These are phyloP conservation scores for Blastocystis sp. DNA, from an alignment of 352 stramenopile genomes.

Conservation along the genomic window DNA sequence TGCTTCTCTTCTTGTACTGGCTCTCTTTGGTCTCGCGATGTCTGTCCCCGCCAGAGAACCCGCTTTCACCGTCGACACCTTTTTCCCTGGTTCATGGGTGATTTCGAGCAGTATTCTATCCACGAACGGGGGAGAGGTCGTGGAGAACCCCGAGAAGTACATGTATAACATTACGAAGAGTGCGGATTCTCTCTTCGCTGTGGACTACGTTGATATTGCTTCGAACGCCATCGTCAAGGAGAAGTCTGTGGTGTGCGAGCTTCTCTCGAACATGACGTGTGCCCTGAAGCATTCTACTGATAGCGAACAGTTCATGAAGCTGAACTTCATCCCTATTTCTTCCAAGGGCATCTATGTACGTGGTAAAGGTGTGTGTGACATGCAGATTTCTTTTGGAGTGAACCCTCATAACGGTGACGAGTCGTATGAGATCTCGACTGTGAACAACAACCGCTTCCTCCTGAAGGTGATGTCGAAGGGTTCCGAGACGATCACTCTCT, in stretches of 20 bases:
- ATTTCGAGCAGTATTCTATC: not conserved
- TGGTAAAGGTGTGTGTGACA: not conserved
- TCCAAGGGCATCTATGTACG: not conserved
- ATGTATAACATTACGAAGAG: slow-evolving; percentile 37
- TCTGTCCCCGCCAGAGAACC: not conserved
- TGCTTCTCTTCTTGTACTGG: slow-evolving; percentile 10
- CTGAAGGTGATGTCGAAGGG: not conserved
- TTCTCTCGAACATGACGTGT: not conserved
- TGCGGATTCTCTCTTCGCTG: not conserved
- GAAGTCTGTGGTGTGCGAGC: not conserved
- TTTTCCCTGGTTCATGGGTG: slow-evolving; percentile 9
- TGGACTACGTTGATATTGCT: not conserved
- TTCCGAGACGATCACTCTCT: not conserved
- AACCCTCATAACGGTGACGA: not conserved
- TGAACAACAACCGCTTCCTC: not conserved
- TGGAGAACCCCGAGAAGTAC: not conserved
- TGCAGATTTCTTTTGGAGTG: slow-evolving; percentile 3
- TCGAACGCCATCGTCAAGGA: not conserved
- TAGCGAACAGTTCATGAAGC: not conserved
- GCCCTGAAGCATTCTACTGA: not conserved
- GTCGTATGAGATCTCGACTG: not conserved
- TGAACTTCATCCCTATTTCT: not conserved
- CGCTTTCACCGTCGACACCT: slow-evolving; percentile 2
- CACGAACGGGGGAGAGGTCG: not conserved
- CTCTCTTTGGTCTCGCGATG: not conserved